Conservation (phyloP, 345 rosid species). For the Arabidopsis arenosa region DNA sequence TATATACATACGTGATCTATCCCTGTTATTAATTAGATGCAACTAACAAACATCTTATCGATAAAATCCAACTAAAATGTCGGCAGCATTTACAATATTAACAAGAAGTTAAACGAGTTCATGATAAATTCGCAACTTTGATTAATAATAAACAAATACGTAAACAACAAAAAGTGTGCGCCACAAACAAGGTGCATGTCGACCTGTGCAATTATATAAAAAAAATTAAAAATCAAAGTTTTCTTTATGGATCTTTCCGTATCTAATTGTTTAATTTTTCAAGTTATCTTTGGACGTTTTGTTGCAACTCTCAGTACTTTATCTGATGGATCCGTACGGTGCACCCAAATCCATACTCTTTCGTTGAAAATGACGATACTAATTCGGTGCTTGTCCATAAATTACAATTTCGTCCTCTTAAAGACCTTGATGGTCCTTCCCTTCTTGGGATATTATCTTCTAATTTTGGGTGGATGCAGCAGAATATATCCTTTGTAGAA, state of each 20-base stretch:
- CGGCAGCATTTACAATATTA: background rate
- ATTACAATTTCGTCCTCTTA: slow-evolving; percentile 16
- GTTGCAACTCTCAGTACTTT: slow-evolving; percentile 36
- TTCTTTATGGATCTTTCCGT: background rate
- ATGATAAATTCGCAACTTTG: background rate
- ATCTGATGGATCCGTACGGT: slow-evolving; percentile 44
- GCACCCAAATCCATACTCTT: slow-evolving; percentile 16
- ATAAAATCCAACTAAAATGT: background rate
- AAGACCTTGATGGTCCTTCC: background rate
- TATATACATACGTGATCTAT: background rate
- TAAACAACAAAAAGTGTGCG: background rate
- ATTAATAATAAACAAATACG: background rate
- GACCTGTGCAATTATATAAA: background rate
- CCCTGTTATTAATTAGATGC: background rate
- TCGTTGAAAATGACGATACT: slow-evolving; percentile 2
- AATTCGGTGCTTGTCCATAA: background rate
- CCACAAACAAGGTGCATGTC: background rate
- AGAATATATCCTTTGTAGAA: no score
- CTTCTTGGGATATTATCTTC: background rate
- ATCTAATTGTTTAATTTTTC: background rate
- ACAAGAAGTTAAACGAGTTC: background rate
- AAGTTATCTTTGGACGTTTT: slow-evolving; percentile 19
- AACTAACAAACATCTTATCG: slow-evolving; percentile 1
- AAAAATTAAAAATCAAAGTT: background rate
- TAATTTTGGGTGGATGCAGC: background rate